Evolutionary conservation across 2,329 filamentous ascomycete species (phyloP).

Genomic region (Calonectria pseudoreteaudii): DNA sequence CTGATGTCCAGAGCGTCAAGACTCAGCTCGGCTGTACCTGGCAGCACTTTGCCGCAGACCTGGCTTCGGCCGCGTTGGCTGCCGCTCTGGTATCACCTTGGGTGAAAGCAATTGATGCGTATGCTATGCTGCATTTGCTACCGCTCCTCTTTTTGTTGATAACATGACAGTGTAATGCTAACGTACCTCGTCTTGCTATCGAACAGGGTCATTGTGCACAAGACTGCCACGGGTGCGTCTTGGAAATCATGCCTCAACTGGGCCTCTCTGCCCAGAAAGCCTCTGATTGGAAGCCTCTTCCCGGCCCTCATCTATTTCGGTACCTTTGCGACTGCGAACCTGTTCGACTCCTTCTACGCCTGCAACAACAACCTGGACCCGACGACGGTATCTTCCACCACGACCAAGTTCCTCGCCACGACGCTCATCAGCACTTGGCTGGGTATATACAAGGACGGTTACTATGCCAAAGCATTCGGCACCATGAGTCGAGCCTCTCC

Average conservation of each 20-base stretch:
- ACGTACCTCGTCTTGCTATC: background rate
- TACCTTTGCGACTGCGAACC: slow-evolving; percentile 42
- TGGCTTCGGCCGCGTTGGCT: slow-evolving; percentile 36
- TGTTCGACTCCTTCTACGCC: slow-evolving; percentile 40
- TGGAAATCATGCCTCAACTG: slow-evolving; percentile 36
- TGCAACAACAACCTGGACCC: slow-evolving; percentile 31
- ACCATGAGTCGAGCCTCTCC: slow-evolving; percentile 25
- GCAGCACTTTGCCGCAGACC: slow-evolving; percentile 40
- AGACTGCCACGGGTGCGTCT: slow-evolving; percentile 35
- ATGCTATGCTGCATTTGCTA: slow-evolving; percentile 29
- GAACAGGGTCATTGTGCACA: slow-evolving; percentile 38
- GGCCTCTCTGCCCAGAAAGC: slow-evolving; percentile 35
- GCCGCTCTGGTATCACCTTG: slow-evolving; percentile 41
- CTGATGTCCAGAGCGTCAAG: slow-evolving; percentile 38
- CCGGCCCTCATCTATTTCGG: slow-evolving; percentile 43
- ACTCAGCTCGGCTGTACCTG: slow-evolving; percentile 39
- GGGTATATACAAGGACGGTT: slow-evolving; percentile 40
- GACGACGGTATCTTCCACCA: slow-evolving; percentile 33
- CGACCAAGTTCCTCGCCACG: slow-evolving; percentile 40
- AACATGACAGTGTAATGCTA: background rate
- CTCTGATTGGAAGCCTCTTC: slow-evolving; percentile 36
- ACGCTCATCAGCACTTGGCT: slow-evolving; percentile 36
- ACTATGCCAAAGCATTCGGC: slow-evolving; percentile 30
- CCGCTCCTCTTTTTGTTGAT: background rate
- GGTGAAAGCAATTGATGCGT: slow-evolving; percentile 43